Evolutionary conservation across 352 stramenopile species (phyloP), one percentile per base, ranked within the genome.

Genomic region (Globisporangium cederbergense): DNA sequence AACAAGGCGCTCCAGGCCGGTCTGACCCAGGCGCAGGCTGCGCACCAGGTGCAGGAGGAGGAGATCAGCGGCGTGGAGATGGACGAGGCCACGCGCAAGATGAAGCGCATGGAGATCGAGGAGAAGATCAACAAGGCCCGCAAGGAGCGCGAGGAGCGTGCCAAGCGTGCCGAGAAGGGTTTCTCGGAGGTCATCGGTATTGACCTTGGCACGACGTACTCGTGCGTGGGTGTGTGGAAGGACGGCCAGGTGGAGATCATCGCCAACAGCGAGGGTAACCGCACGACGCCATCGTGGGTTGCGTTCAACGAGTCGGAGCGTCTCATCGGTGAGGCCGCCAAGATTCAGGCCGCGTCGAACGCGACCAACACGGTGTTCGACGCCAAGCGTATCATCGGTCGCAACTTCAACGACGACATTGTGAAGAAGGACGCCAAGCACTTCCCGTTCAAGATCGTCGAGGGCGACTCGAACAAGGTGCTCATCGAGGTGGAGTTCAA

Each of bases 201-300:
- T 71, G 97, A 99, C 78, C 82, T 99, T 49, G 96, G 95, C 67
- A 99, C 96, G 60, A 99, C 95, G 98, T 91, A 99, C 81, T 98
- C 91, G 63, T 99, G 96, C 64, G 93, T 99, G 52, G 96, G 96
- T 32, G 94, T 98, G 42, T 99, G 94, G 94, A 91, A 98, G 75
- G 98, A 99, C 71, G 96, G 98, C 79, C 92, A 89, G 50, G 96
- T 98, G 11, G 94, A 99, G 70, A 97, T 97, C 73, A 97, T 98
- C 70, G 93, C 93, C 51, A 98, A 98, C 70, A 91, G 98, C 67
- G 89, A 98, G 71, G 96, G 96, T 54, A 98, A 98, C 75, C 88
- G 95, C 40, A 98, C 93, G 36, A 98, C 95, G 0, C 95, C 96
- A 5, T 98, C 95, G 32, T 98, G 98, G 68, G 95, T 99, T 49